Conservation (phyloP, 805 yeast species). For the Priceomyces melissophilus region DNA sequence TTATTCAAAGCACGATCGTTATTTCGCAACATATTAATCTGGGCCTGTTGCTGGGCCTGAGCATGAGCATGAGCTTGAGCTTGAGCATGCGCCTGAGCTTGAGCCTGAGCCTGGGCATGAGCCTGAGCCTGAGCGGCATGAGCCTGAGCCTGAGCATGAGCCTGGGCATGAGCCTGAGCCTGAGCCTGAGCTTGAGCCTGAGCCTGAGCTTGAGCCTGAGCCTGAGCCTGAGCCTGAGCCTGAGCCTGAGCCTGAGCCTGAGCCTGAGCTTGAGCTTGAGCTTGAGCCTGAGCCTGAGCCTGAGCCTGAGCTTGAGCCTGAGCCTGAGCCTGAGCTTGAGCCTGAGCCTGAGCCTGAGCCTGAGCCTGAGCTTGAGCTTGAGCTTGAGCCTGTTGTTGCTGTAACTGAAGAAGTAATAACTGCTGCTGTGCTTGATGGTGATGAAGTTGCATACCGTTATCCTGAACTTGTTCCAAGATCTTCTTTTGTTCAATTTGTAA, state of each 20-base stretch:
- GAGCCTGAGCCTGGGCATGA: too few species aligned
- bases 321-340: too few species aligned
- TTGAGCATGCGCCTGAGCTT: constrained; percentile 1
- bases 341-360: constrained; percentile 17
- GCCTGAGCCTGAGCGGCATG: constrained; percentile 1
- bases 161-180: constrained; percentile 3
- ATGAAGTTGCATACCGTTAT: not conserved
- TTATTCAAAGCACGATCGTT: constrained; percentile 34
- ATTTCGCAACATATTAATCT: constrained; percentile 24
- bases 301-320: too few species aligned
- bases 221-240: constrained; percentile 3
- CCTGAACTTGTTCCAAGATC: constrained; percentile 1
- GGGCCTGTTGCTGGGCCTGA: constrained; percentile 16
- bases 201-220: constrained; percentile 5
- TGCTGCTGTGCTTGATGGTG: constrained; percentile 2
- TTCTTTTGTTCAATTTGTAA: constrained; percentile 4
- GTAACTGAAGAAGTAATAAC: constrained; percentile 1
- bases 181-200: not conserved
- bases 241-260: constrained; percentile 6
- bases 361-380: constrained; percentile 7
- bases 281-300: too few species aligned
- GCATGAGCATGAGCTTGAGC: constrained; percentile 2
- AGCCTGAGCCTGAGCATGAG: constrained; percentile 4
- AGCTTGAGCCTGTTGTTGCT: not conserved
- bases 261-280: too few species aligned